phyloP scores from a whole-genome alignment of 768 basidiomycete species.

The Holtermanniella nyarrowii region DNA sequence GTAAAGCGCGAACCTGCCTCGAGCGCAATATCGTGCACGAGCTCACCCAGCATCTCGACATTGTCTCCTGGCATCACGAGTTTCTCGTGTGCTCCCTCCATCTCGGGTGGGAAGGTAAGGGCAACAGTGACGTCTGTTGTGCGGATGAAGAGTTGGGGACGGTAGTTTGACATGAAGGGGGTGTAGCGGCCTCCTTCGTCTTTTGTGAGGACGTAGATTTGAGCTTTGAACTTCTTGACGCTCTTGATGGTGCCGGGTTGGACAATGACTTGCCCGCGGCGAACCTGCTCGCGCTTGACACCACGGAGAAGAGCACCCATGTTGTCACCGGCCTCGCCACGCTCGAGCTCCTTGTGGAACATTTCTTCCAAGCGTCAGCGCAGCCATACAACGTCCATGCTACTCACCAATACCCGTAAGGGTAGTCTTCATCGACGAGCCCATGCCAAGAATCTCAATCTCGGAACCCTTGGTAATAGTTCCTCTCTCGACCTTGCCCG shows the following conservation, averaged over 20 bases:
- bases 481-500: slow-evolving; percentile 91
- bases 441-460: slow-evolving; percentile 84
- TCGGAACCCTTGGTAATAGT: slow-evolving; percentile 81
- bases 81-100: slow-evolving; percentile 68
- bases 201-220: slow-evolving; percentile 81
- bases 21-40: slow-evolving; percentile 75
- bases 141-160: slow-evolving; percentile 89
- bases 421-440: slow-evolving; percentile 72
- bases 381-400: neutral
- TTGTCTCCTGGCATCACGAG: slow-evolving; percentile 99
- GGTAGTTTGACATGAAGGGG: slow-evolving; percentile 81
- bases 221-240: slow-evolving; percentile 89
- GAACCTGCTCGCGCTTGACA: slow-evolving; percentile 90
- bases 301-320: slow-evolving; percentile 96
- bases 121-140: slow-evolving; percentile 85
- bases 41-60: slow-evolving; percentile 76
- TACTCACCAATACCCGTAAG: slow-evolving; percentile 80
- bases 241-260: slow-evolving; percentile 83
- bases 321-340: slow-evolving; percentile 97
- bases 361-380: slow-evolving; percentile 54
- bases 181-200: slow-evolving; percentile 58
- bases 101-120: slow-evolving; percentile 77
- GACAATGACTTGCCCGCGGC: slow-evolving; percentile 83
- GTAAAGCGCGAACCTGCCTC: slow-evolving; percentile 89
- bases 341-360: slow-evolving; percentile 99